These are phyloP conservation scores for Trichodelitschia bisporula DNA, from an alignment of 495 filamentous ascomycete species.

Conservation along the genomic window DNA sequence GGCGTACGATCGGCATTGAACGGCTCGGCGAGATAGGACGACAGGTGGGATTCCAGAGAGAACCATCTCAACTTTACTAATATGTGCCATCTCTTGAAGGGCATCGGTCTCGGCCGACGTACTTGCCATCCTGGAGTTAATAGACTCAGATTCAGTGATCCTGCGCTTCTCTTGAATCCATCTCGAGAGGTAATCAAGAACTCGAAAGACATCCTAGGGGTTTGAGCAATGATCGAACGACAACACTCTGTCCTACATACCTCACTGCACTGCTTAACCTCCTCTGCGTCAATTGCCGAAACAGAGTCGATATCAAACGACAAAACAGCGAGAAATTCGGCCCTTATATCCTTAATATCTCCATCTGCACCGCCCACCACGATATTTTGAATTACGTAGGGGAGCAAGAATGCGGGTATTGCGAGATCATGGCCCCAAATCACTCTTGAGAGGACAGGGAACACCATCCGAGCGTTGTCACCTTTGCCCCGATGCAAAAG, in stretches of 20 bases:
- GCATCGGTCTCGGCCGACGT: slow-evolving; percentile 14
- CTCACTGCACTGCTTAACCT: slow-evolving; percentile 59
- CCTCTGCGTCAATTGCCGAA: slow-evolving; percentile 32
- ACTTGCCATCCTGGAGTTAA: slow-evolving; percentile 9
- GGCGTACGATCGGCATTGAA: slow-evolving; percentile 81
- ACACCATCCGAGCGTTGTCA: slow-evolving; percentile 44
- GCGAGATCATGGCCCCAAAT: slow-evolving; percentile 62
- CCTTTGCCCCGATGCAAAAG: slow-evolving; percentile 48
- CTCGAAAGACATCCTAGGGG: slow-evolving; percentile 57
- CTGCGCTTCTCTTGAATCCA: slow-evolving; percentile 74
- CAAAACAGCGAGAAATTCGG: slow-evolving; percentile 48
- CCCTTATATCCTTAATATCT: slow-evolving; percentile 38
- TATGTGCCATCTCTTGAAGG: slow-evolving; percentile 20
- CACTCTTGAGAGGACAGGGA: slow-evolving; percentile 52
- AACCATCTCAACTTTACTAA: slow-evolving; percentile 34
- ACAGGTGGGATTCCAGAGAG: slow-evolving; percentile 58
- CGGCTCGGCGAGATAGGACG: slow-evolving; percentile 56
- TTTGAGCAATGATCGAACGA: slow-evolving; percentile 1
- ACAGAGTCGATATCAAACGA: slow-evolving; percentile 27
- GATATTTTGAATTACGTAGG: slow-evolving; percentile 58
- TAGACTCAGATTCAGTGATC: slow-evolving; percentile 6
- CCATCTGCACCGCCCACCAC: slow-evolving; percentile 41
- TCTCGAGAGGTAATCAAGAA: slow-evolving; percentile 71
- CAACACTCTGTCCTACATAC: slow-evolving; percentile 20
- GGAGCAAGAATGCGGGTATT: slow-evolving; percentile 65